Conservation (phyloP, 1,284 basidiomycete species). For the Tilletia walkeri region DNA sequence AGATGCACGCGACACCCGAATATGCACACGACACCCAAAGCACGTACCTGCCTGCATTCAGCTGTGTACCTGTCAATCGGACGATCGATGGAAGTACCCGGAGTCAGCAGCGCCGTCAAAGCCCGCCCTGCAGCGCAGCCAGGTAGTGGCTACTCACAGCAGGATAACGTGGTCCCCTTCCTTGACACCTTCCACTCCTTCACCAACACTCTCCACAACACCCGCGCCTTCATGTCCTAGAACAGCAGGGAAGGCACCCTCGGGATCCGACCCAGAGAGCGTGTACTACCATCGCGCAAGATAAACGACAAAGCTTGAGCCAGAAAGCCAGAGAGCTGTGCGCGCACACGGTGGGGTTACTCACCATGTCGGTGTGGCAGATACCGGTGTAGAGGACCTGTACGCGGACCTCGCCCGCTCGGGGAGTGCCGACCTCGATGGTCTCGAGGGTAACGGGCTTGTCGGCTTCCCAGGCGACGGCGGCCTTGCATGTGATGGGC, state of each 20-base stretch:
- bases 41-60: conserved; percentile 36
- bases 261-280: conserved; percentile 90
- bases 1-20: background rate
- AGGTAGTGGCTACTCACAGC: conserved; percentile 37
- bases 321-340: background rate
- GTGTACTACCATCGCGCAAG: conserved; percentile 68
- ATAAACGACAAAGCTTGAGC: background rate
- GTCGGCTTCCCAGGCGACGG: conserved; percentile 92
- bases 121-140: background rate
- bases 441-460: conserved; percentile 85
- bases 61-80: conserved; percentile 37
- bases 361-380: conserved; percentile 73
- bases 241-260: conserved; percentile 93
- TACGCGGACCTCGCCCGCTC: conserved; percentile 86
- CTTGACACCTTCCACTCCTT: conserved; percentile 82
- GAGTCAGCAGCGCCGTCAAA: no score
- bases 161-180: conserved; percentile 73
- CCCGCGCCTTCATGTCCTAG: conserved; percentile 63
- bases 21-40: background rate
- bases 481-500: conserved; percentile 62
- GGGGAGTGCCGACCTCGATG: conserved; percentile 88
- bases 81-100: background rate
- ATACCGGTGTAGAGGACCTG: conserved; percentile 89
- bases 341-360: no score
- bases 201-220: conserved; percentile 82